phyloP scores from a whole-genome alignment of 108 stramenopile genomes.

The Cyclotella sp. region DNA sequence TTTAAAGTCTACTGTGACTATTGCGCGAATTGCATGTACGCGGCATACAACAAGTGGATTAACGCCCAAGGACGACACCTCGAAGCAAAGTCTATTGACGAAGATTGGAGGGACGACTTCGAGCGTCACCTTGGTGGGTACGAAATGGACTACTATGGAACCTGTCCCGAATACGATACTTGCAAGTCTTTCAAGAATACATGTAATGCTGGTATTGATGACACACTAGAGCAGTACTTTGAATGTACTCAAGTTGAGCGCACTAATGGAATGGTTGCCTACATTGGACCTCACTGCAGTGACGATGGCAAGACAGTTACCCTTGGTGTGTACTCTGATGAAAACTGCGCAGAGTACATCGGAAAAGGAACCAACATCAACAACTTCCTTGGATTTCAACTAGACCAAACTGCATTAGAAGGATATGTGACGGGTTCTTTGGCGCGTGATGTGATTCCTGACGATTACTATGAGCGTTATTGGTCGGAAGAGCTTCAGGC shows the following conservation, averaged over 20 bases:
- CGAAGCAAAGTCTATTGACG: slow-evolving; percentile 44
- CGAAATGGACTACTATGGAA: slow-evolving; percentile 25
- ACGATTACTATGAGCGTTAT: slow-evolving; percentile 15
- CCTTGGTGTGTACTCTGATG: slow-evolving; percentile 80
- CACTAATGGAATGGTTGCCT: slow-evolving; percentile 55
- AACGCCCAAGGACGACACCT: slow-evolving; percentile 25
- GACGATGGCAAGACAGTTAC: slow-evolving; percentile 68
- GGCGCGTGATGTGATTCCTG: slow-evolving; percentile 11
- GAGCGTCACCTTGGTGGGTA: slow-evolving; percentile 24
- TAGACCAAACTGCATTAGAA: slow-evolving; percentile 29
- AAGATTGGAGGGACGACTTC: slow-evolving; percentile 32
- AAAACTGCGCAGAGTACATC: slow-evolving; percentile 75
- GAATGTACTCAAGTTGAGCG: slow-evolving; percentile 52
- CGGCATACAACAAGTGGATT: slow-evolving; percentile 41
- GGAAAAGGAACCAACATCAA: slow-evolving; percentile 38
- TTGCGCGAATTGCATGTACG: slow-evolving; percentile 47
- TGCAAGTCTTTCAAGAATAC: slow-evolving; percentile 31
- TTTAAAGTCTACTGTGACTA: slow-evolving; percentile 74
- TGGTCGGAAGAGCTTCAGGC: slow-evolving; percentile 24
- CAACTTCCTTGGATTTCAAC: slow-evolving; percentile 36
- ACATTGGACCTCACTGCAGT: slow-evolving; percentile 76
- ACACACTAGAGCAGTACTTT: slow-evolving; percentile 38
- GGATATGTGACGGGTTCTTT: slow-evolving; percentile 47
- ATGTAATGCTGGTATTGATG: slow-evolving; percentile 18
- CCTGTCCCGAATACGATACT: slow-evolving; percentile 39